phyloP scores from a whole-genome alignment of 441 rosid genomes.

The Populus hybrid region DNA sequence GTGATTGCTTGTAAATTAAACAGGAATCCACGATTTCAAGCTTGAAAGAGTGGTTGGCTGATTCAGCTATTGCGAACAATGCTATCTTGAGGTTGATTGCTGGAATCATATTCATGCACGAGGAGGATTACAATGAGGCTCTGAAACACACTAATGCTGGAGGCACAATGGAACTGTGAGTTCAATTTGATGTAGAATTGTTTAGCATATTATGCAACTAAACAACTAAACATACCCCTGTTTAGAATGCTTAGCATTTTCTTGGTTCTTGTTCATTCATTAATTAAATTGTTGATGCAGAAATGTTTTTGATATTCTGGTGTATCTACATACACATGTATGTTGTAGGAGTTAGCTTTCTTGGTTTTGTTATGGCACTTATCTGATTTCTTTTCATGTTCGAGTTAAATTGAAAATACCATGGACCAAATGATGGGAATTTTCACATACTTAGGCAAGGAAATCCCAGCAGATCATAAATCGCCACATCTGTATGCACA shows the following conservation, averaged over 20 bases:
- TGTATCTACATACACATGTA: too few species aligned
- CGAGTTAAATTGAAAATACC: too few species aligned
- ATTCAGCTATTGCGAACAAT: constrained; percentile 80
- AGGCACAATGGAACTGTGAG: constrained; percentile 96
- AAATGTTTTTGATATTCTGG: neutral
- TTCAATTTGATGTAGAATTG: neutral
- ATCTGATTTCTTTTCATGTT: neutral
- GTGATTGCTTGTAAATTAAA: neutral
- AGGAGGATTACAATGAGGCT: constrained; percentile 90
- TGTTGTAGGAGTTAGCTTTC: too few species aligned
- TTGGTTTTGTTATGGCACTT: neutral
- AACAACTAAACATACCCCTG: neutral
- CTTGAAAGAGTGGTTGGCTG: constrained; percentile 86
- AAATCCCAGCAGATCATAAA: neutral
- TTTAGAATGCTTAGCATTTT: neutral
- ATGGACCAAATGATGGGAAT: too few species aligned
- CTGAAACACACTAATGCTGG: constrained; percentile 91
- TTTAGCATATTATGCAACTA: neutral
- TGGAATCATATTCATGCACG: constrained; percentile 87
- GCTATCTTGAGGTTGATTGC: constrained; percentile 70
- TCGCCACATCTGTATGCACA: neutral
- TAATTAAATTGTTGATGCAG: neutral
- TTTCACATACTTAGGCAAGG: neutral
- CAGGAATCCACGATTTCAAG: constrained; percentile 81
- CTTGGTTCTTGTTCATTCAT: neutral